These are phyloP conservation scores for Aspergillus phoenicis DNA, from an alignment of 2,329 filamentous ascomycete species.

Conservation along the genomic window DNA sequence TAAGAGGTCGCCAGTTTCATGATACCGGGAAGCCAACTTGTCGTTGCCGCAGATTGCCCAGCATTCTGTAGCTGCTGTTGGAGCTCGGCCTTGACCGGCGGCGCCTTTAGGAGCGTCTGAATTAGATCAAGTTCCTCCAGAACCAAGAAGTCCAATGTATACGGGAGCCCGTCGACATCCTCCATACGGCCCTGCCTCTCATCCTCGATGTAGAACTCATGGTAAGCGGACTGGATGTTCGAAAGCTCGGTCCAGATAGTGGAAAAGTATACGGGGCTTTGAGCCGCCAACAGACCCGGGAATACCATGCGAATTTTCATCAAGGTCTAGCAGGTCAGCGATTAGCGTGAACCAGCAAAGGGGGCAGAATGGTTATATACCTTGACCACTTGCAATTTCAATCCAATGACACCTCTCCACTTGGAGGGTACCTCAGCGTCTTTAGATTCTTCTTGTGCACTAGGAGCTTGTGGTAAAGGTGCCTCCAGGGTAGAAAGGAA, in stretches of 20 bases:
- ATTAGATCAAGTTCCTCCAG: conserved; percentile 94
- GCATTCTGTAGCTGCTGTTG: conserved; percentile 70
- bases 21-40: conserved; percentile 82
- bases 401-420: conserved; percentile 79
- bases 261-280: conserved; percentile 80
- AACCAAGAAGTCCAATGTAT: conserved; percentile 90
- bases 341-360: conserved; percentile 12
- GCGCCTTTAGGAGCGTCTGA: conserved; percentile 84
- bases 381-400: conserved; percentile 93
- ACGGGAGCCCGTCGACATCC: conserved; percentile 87
- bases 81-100: conserved; percentile 86
- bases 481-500: conserved; percentile 78
- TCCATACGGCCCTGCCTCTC: conserved; percentile 86
- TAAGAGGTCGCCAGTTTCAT: conserved; percentile 84
- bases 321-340: conserved; percentile 61
- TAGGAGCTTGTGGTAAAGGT: conserved; percentile 64
- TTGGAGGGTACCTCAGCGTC: conserved; percentile 59
- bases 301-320: conserved; percentile 88
- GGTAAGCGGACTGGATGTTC: conserved; percentile 70
- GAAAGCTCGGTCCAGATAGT: conserved; percentile 87
- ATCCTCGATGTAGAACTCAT: conserved; percentile 80
- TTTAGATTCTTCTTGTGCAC: conserved; percentile 60
- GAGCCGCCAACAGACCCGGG: conserved; percentile 75
- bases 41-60: conserved; percentile 61
- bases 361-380: conserved; percentile 40